These are phyloP conservation scores for Auriscalpium orientale DNA, from an alignment of 768 basidiomycete genomes.

Conservation along the genomic window DNA sequence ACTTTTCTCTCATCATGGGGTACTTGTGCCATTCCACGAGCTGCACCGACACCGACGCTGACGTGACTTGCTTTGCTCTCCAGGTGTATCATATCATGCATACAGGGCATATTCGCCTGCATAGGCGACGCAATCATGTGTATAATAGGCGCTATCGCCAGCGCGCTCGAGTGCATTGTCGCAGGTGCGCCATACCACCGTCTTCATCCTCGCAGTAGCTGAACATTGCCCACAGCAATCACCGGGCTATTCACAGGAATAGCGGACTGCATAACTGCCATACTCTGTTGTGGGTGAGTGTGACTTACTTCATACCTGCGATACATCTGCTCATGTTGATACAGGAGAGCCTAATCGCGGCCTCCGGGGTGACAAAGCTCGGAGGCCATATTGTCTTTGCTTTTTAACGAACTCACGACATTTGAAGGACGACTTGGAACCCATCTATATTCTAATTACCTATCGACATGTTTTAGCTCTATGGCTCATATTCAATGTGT, in stretches of 20 bases:
- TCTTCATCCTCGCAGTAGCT: background rate
- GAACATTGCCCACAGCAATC: conserved; percentile 25
- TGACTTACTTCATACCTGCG: background rate
- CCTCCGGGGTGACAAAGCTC: conserved; percentile 1
- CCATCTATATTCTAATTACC: too few species aligned
- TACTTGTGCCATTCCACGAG: background rate
- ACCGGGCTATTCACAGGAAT: conserved; percentile 32
- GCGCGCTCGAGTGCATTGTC: conserved; percentile 41
- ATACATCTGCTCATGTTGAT: background rate
- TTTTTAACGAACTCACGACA: too few species aligned
- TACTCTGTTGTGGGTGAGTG: conserved; percentile 36
- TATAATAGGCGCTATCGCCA: conserved; percentile 31
- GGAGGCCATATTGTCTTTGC: background rate
- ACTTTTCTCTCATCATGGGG: background rate
- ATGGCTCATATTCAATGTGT: too few species aligned
- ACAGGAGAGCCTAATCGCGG: conserved; percentile 1
- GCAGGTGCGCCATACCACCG: conserved; percentile 22
- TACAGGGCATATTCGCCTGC: conserved; percentile 26
- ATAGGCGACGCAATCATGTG: conserved; percentile 36
- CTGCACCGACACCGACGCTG: background rate
- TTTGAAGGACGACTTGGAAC: too few species aligned
- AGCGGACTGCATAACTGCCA: conserved; percentile 36
- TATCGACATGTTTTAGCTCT: too few species aligned
- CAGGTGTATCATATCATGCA: conserved; percentile 10
- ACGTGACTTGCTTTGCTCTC: background rate